Evolutionary conservation across 2,329 filamentous ascomycete genomes (phyloP), one percentile per base, ranked within the genome.

Genomic region (Venturia nashicola): DNA sequence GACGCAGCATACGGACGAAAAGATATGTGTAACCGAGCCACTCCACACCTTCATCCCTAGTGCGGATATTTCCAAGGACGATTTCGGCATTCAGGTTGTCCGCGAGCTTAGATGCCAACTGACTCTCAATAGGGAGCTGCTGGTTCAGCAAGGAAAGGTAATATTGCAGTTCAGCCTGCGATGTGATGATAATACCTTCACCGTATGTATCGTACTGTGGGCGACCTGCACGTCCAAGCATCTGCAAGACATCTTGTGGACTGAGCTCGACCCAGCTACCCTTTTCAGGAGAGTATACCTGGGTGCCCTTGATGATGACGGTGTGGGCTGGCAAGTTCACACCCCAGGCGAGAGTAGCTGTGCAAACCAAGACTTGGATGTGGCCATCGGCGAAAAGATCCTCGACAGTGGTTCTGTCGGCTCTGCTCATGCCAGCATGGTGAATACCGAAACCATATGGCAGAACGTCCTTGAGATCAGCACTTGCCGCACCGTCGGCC

Each of bases 11-110:
- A 61, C 94, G 89, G 64, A 99, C 91, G 72, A 96, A 99, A 20
- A 99, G 85, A 74, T 99, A 99, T 0, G 93, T 97, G 75, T 99
- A 99, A 12, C 94, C 93, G 40, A 99, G 84, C 94, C 94, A 99
- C 72, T 99, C 92, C 20, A 99, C 94, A 69, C 89, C 94, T 72
- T 99, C 94, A 68, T 99, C 93, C 65, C 95, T 86, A 66, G 82
- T 92, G 64, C 93, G 86, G 34, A 99, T 85, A 71, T 96, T 99
- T 61, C 94, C 94, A 23, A 99, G 83, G 12, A 99, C 95, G 70
- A 99, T 83, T 72, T 99, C 94, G 2, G 94, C 94, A 70, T 99
- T 99, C 67, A 99, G 80, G 67, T 97, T 97, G 77, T 99, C 94
- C 1, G 94, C 91, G 60, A 99, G 78, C 71, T 90, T 92, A 76